Percentiles rank a stretch among this genome's conserved stretches.
phyloP scores from a whole-genome alignment of 352 stramenopile species.

The Globisporangium spinosum region DNA sequence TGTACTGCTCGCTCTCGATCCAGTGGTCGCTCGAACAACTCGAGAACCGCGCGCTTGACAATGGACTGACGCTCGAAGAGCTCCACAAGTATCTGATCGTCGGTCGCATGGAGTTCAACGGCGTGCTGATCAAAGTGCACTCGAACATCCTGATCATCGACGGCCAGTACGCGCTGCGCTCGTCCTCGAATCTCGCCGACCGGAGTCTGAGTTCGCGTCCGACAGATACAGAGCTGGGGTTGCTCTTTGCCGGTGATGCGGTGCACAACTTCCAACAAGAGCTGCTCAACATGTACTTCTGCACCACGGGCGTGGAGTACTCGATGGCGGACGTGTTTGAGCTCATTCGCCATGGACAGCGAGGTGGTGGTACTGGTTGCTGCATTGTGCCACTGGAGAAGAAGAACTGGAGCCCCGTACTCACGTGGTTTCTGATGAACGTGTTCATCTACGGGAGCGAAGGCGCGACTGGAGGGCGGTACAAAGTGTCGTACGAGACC shows the following conservation, averaged over 20 bases:
- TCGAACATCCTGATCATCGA: constrained; percentile 80
- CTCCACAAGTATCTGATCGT: constrained; percentile 49
- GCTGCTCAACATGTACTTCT: constrained; percentile 68
- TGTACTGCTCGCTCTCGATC: constrained; percentile 74
- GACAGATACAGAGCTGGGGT: constrained; percentile 66
- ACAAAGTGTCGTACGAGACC: constrained; percentile 65
- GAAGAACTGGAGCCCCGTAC: constrained; percentile 54
- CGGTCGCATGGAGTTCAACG: constrained; percentile 37
- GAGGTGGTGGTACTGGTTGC: constrained; percentile 18
- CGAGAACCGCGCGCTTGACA: constrained; percentile 41
- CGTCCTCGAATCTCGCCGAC: constrained; percentile 73
- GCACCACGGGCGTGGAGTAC: constrained; percentile 28
- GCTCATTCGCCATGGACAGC: constrained; percentile 9
- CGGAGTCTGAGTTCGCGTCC: constrained; percentile 65
- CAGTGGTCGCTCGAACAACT: constrained; percentile 78
- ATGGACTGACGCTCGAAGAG: constrained; percentile 36
- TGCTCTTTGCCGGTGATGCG: constrained; percentile 44
- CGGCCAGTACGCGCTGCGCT: constrained; percentile 61
- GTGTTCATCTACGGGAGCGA: constrained; percentile 76
- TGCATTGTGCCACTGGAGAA: constrained; percentile 58
- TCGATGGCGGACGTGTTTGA: constrained; percentile 31
- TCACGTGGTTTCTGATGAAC: constrained; percentile 82
- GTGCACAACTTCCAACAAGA: constrained; percentile 56
- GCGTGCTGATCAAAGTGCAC: constrained; percentile 69
- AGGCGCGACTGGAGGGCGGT: constrained; percentile 60